Percentiles rank a stretch among this genome's conserved stretches.
Conservation (phyloP, 2,329 filamentous ascomycete genomes). For the Colletotrichum kahawae region DNA sequence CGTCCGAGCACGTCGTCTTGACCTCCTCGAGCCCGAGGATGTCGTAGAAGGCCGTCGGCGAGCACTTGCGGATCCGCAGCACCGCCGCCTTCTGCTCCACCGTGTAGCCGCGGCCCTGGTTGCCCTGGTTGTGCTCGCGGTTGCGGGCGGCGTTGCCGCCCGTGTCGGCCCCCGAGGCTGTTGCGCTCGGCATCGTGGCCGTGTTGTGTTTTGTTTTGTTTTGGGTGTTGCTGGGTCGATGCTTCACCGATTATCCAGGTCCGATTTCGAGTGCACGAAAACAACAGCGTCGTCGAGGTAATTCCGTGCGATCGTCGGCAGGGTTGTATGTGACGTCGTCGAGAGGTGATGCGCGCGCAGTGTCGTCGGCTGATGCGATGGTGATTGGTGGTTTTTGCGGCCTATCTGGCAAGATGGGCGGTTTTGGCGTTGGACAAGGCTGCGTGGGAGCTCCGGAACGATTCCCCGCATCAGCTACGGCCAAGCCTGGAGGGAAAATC, state of each 20-base stretch:
- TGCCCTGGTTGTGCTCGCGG: conserved; percentile 77
- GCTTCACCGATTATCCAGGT: neutral
- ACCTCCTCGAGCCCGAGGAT: conserved; percentile 78
- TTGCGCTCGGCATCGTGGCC: conserved; percentile 51
- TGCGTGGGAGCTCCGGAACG: neutral
- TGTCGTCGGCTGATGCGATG: neutral
- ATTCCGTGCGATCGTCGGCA: neutral
- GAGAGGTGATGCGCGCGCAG: neutral
- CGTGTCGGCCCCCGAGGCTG: conserved; percentile 59
- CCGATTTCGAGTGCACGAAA: neutral
- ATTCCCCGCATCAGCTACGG: conserved; percentile 3
- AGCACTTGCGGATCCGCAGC: conserved; percentile 83
- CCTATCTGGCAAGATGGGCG: conserved; percentile 19
- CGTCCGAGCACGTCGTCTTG: conserved; percentile 71
- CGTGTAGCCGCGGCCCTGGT: conserved; percentile 80
- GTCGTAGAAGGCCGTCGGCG: conserved; percentile 90
- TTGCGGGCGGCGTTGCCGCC: conserved; percentile 46
- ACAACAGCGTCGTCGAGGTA: neutral
- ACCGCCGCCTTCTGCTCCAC: conserved; percentile 91
- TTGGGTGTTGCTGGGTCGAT: neutral
- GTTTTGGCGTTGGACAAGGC: conserved; percentile 3
- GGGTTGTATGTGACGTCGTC: neutral
- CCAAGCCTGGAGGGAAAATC: neutral
- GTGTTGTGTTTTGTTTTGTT: neutral
- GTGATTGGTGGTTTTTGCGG: conserved; percentile 3